Conservation (phyloP, 1,284 basidiomycete species). For the Porogramme epimiltina region DNA sequence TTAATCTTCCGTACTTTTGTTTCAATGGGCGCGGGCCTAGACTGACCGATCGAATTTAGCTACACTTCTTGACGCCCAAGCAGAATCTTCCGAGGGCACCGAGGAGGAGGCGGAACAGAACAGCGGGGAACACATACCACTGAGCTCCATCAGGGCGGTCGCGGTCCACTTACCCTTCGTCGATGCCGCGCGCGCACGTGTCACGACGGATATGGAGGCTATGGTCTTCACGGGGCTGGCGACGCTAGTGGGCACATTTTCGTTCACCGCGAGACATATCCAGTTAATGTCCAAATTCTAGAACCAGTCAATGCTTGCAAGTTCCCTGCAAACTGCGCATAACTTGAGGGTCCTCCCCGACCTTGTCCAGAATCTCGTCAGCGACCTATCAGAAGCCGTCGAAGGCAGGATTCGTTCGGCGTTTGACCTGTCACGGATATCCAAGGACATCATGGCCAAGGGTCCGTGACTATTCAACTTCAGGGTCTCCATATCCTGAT, state of each 20-base stretch:
- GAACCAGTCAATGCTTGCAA: constrained; percentile 89
- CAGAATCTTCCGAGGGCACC: constrained; percentile 1
- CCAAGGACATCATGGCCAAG: constrained; percentile 78
- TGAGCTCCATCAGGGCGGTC: constrained; percentile 74
- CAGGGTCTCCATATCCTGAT: background rate
- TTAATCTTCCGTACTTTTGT: background rate
- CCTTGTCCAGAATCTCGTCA: constrained; percentile 79
- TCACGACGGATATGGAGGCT: constrained; percentile 84
- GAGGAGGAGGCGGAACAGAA: background rate
- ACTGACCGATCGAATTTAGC: constrained; percentile 19
- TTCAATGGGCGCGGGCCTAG: no score
- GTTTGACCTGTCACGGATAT: constrained; percentile 86
- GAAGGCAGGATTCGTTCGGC: constrained; percentile 78
- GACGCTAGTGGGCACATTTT: constrained; percentile 71
- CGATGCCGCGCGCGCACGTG: constrained; percentile 64
- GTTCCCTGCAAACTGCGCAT: constrained; percentile 92
- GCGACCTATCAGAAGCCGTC: constrained; percentile 84
- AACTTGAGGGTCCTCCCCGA: constrained; percentile 86
- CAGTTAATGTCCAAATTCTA: constrained; percentile 31
- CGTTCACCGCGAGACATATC: background rate
- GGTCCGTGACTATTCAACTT: constrained; percentile 54
- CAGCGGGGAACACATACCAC: constrained; percentile 33
- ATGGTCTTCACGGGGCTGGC: constrained; percentile 83
- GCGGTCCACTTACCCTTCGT: constrained; percentile 71
- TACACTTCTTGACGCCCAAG: constrained; percentile 19